These are phyloP conservation scores for Cardiospermum halicacabum DNA, from an alignment of 345 rosid genomes.

Conservation along the genomic window DNA sequence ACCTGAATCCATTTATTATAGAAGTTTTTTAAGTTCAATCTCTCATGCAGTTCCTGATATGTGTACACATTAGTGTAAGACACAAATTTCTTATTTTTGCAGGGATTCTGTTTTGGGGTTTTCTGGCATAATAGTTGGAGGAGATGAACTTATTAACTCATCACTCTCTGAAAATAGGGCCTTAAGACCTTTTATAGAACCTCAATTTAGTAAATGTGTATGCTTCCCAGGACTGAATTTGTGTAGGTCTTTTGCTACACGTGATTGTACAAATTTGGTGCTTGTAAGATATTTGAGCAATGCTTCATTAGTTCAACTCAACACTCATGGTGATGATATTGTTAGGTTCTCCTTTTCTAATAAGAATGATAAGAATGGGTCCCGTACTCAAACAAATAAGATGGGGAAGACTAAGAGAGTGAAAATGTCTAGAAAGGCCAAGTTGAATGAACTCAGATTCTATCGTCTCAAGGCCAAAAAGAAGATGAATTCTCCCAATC, in stretches of 20 bases:
- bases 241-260: slow-evolving; percentile 13
- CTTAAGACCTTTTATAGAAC: slow-evolving; percentile 17
- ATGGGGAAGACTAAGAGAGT: slow-evolving; percentile 35
- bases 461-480: slow-evolving; percentile 83
- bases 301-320: slow-evolving; percentile 50
- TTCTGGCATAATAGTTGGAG: slow-evolving; percentile 17
- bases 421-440: slow-evolving; percentile 62
- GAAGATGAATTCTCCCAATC: slow-evolving; percentile 94
- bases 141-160: slow-evolving; percentile 13
- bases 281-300: slow-evolving; percentile 38
- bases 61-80: background rate
- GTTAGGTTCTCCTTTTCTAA: slow-evolving; percentile 63
- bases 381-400: slow-evolving; percentile 29
- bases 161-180: slow-evolving; percentile 15
- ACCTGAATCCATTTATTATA: no score
- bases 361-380: slow-evolving; percentile 16
- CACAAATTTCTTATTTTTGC: slow-evolving; percentile 20
- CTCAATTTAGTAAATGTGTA: slow-evolving; percentile 5
- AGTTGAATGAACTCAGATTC: slow-evolving; percentile 71
- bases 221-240: slow-evolving; percentile 2
- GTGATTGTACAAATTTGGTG: slow-evolving; percentile 18
- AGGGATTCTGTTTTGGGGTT: slow-evolving; percentile 33
- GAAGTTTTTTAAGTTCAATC: no score
- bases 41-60: no score
- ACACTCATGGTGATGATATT: slow-evolving; percentile 50